Evolutionary conservation across 345 rosid genomes (phyloP).

Genomic region (Lagerstroemia speciosa): DNA sequence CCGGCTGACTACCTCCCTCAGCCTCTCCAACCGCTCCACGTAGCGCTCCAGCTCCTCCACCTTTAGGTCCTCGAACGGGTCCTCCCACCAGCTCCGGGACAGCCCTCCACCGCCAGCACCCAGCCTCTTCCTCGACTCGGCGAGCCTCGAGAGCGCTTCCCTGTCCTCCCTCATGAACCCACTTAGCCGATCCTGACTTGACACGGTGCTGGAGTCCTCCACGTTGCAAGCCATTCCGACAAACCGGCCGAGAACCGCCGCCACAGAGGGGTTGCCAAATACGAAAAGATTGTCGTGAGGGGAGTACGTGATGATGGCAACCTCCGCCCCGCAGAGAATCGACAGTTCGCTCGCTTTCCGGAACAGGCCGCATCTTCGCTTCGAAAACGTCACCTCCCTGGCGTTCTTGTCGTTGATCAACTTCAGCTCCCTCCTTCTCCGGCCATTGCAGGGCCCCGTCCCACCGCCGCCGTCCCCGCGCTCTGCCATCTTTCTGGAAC

Average conservation of each 20-base stretch:
- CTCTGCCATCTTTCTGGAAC: too few relatives aligned
- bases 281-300: neutral
- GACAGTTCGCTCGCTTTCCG: neutral
- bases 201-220: neutral
- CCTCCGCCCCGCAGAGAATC: neutral
- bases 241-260: neutral
- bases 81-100: neutral
- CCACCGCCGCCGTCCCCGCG: too few relatives aligned
- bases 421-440: neutral
- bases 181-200: neutral
- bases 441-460: too few relatives aligned
- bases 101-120: neutral
- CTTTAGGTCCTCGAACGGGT: neutral
- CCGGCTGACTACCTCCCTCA: neutral
- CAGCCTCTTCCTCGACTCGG: neutral
- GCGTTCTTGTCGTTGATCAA: neutral
- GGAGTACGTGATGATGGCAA: neutral
- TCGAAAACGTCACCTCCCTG: neutral
- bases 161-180: too few relatives aligned
- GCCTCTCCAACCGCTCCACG: neutral
- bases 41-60: neutral
- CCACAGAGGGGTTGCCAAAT: neutral
- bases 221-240: neutral
- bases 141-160: neutral
- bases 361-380: neutral